Evolutionary conservation across 2,329 filamentous ascomycete genomes (phyloP), one percentile per base, ranked within the genome.

Genomic region (Ceratocystis huliohia): DNA sequence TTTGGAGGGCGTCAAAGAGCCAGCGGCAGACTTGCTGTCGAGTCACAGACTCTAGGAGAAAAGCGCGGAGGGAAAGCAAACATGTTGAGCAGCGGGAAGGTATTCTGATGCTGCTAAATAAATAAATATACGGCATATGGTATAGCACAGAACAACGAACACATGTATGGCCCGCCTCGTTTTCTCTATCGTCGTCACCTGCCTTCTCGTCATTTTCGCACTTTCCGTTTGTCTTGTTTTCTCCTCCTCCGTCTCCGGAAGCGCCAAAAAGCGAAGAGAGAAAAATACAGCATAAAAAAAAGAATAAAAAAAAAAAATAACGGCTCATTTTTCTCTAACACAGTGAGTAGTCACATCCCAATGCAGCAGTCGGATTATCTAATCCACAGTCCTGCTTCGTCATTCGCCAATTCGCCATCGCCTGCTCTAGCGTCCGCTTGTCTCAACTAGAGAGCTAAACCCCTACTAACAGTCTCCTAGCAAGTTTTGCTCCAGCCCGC

Each of bases 381-480:
- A 65, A 59, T 65, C 64, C 64, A 50, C 63, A 57, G 61, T 68
- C 66, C 63, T 65, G 65, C 50, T 67, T 67, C 37, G 65, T 25
- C 61, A 64, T 61, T 68, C 61, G 45, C n/a, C 50, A 59, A 37
- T 37, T 65, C 28, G 28, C 46, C 33, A 37, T 37, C 33, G 33
- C 33, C 33, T 22, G 25, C 45, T 65, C 48, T 46, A 25, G 61
- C 25, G 33, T 20, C 28, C 46, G 22, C 25, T 7, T 30, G 30
- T 30, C 30, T 7, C 30, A 30, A 30, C 3, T 30, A 30, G 30
- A 30, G 30, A 30, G 6, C 6, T 30, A 30, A 30, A 30, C 30
- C 30, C 30, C 30, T 59, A 28, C n/a, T 30, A 5, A 5, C 22
- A 25, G 3, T 28, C 15, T 22, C 10, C 46, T 33, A 56, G 46